These are phyloP conservation scores for Colletotrichum orchidophilum DNA, from an alignment of 2,329 filamentous ascomycete genomes.

Conservation along the genomic window DNA sequence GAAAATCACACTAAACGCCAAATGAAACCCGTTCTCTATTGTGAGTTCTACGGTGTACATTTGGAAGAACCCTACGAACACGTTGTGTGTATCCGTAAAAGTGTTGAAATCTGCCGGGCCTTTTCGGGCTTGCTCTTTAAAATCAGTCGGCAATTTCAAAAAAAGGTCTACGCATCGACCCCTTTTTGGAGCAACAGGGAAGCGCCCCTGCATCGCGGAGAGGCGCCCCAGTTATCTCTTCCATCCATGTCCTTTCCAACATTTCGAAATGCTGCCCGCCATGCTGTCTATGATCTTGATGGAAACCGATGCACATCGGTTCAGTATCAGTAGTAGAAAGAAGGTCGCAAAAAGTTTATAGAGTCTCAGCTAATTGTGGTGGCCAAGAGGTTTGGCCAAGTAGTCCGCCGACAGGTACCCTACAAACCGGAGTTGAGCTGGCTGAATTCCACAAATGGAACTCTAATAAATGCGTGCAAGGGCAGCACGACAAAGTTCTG, in stretches of 20 bases:
- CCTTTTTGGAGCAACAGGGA: neutral
- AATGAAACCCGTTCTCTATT: too few species aligned
- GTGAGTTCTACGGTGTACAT: too few species aligned
- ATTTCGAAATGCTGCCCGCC: neutral
- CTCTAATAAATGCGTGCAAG: neutral
- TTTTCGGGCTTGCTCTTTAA: neutral
- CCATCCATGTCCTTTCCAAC: neutral
- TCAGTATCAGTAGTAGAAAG: neutral
- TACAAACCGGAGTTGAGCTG: too few species aligned
- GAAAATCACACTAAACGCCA: too few species aligned
- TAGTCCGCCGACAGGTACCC: neutral
- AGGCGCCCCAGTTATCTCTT: neutral
- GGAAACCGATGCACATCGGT: neutral
- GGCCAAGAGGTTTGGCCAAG: neutral
- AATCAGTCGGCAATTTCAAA: neutral
- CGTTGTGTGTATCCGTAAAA: too few species aligned
- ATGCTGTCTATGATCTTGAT: neutral
- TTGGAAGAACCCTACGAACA: too few species aligned
- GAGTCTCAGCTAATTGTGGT: neutral
- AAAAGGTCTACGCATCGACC: neutral
- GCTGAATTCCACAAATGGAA: too few species aligned
- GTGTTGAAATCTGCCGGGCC: too few species aligned
- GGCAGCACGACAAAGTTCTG: too few species aligned
- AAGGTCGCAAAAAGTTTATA: neutral
- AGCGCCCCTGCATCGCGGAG: neutral